phyloP scores from a whole-genome alignment of 2,329 filamentous ascomycete species.

The Hawksworthiomyces lignivorus region DNA sequence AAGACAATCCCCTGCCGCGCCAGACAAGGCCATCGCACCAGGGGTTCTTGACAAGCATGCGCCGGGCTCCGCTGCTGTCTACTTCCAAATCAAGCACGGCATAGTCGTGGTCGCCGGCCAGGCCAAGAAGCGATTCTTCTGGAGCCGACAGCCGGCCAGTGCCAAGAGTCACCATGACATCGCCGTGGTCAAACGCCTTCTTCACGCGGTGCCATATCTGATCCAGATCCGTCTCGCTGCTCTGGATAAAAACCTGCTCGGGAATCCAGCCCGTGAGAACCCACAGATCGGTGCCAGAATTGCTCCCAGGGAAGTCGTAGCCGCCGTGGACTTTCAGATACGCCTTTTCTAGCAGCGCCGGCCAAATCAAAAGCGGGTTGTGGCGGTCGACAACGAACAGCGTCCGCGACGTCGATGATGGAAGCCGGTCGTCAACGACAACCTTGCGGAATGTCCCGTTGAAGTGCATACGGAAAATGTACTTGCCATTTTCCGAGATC shows the following conservation, averaged over 20 bases:
- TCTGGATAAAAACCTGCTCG: constrained; percentile 86
- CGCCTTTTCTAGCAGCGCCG: constrained; percentile 87
- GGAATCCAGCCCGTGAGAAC: constrained; percentile 94
- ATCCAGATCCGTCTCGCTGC: constrained; percentile 63
- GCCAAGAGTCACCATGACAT: constrained; percentile 83
- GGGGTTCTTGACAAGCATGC: constrained; percentile 86
- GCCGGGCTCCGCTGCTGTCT: constrained; percentile 48
- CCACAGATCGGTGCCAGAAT: constrained; percentile 91
- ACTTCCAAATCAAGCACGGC: constrained; percentile 76
- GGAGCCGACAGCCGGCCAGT: constrained; percentile 72
- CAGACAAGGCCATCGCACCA: constrained; percentile 80
- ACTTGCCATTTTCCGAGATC: constrained; percentile 75
- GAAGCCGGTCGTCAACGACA: constrained; percentile 76
- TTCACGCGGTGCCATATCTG: constrained; percentile 72
- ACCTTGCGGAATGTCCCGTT: constrained; percentile 89
- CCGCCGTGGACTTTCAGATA: constrained; percentile 93
- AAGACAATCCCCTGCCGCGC: constrained; percentile 43
- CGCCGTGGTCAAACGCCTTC: constrained; percentile 64
- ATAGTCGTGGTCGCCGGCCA: constrained; percentile 90
- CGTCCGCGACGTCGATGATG: constrained; percentile 61
- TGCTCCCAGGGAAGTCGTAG: constrained; percentile 96
- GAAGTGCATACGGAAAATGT: constrained; percentile 87
- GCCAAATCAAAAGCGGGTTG: constrained; percentile 79
- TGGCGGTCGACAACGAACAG: constrained; percentile 83
- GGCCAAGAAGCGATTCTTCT: constrained; percentile 72